Conservation (phyloP, 1,284 basidiomycete genomes). For the Thecaphora thlaspeos region DNA sequence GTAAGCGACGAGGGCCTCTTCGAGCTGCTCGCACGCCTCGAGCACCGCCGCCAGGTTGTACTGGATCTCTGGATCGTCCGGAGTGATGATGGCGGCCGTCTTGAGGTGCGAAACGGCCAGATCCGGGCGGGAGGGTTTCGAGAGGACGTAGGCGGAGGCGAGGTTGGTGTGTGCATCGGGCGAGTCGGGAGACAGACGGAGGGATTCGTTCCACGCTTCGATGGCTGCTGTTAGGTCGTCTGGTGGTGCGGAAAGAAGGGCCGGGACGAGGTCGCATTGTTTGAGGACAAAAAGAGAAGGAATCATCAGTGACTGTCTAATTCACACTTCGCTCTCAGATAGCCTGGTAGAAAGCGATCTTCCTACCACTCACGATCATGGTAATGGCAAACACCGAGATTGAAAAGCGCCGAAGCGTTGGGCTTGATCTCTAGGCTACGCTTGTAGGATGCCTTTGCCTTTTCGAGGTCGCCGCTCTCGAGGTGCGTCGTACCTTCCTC, state of each 20-base stretch:
- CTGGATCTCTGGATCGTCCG: constrained; percentile 89
- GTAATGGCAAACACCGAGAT: constrained; percentile 83
- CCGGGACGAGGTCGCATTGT: no score
- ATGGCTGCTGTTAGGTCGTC: constrained; percentile 41
- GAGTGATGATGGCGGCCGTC: constrained; percentile 77
- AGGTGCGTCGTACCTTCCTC: constrained; percentile 83
- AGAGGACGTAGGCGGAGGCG: constrained; percentile 89
- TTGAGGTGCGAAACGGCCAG: constrained; percentile 75
- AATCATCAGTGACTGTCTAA: no score
- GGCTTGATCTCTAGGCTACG: constrained; percentile 78
- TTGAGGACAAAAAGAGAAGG: no score
- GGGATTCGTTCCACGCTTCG: constrained; percentile 40
- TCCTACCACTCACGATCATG: constrained; percentile 69
- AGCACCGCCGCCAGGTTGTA: constrained; percentile 89
- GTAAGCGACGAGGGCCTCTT: constrained; percentile 77
- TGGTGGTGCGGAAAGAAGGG: neutral
- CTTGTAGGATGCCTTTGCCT: constrained; percentile 74
- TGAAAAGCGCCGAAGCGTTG: constrained; percentile 79
- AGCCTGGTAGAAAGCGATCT: neutral
- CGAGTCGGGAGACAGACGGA: constrained; percentile 73
- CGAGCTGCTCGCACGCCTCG: constrained; percentile 79
- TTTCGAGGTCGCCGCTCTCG: constrained; percentile 83
- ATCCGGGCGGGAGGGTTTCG: constrained; percentile 78
- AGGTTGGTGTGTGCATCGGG: constrained; percentile 91
- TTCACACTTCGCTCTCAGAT: neutral